Evolutionary conservation across 306 rosid species (phyloP), one percentile per base, ranked within the genome.

Genomic region (Quercus ilex): DNA sequence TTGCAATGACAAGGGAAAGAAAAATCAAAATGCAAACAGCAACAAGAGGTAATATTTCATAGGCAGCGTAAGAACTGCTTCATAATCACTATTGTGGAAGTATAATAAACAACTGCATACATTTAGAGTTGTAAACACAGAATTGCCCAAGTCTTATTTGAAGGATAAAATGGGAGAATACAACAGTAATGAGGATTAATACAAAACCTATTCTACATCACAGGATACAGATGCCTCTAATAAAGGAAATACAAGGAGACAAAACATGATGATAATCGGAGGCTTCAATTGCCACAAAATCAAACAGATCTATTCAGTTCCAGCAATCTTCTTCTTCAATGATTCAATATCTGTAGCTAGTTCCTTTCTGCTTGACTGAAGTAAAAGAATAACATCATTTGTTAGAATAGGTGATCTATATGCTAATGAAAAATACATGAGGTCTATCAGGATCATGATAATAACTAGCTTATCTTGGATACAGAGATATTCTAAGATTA

Each of bases 311-410:
- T 88, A 96, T 79, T 93, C 99, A 5, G 96, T 82, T 82, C 99
- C 99, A 5, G 98, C 81, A 71, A 96, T 91, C 89, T 93, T 96
- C 93, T 96, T 96, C 94, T 96, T 96, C 87, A 96, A 78, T 43
- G 78, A 28, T 4, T 93, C 98, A 67, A 93, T 93, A 73, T 93
- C 98, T 12, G 92, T 86, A 59, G 92, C 93, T 73, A 93, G 88
- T 86, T 93, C 98, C 86, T 93, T 93, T 88, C 98, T 89, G 90
- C 93, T 93, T 59, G 98, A 91, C 98, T 93, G 97, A 52, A 55
- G 7, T 53, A 77, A 70, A 78, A 76, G 15, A 52, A 55, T 57
- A 55, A 81, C 6, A 53, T 69, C 60, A 76, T 49, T 80, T 7
- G 76, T 53, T 25, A 75, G 75, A 68, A 26, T 35, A n/a, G 5